These are phyloP conservation scores for Ophiosphaerella korrae DNA, from an alignment of 2,329 filamentous ascomycete genomes.

Conservation along the genomic window DNA sequence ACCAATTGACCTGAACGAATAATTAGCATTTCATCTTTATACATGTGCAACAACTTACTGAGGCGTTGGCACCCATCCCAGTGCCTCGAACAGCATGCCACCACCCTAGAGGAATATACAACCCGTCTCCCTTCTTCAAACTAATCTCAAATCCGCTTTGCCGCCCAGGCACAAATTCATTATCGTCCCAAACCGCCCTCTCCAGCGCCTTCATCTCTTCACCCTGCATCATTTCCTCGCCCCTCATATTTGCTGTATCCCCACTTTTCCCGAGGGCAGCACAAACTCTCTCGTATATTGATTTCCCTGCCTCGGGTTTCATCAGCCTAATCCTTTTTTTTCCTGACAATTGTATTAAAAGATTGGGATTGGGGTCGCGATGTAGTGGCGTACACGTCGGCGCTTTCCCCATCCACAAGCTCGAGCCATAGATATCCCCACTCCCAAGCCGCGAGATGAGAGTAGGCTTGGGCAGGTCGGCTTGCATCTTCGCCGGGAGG, in stretches of 20 bases:
- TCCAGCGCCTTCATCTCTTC: conserved; percentile 70
- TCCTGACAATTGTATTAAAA: conserved; percentile 83
- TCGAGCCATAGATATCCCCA: conserved; percentile 85
- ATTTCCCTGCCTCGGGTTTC: conserved; percentile 65
- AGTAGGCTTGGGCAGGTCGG: conserved; percentile 71
- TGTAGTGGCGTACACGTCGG: conserved; percentile 91
- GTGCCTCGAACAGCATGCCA: conserved; percentile 81
- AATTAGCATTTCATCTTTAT: conserved; percentile 21
- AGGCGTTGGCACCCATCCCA: conserved; percentile 62
- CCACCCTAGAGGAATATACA: conserved; percentile 84
- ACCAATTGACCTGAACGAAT: conserved; percentile 70
- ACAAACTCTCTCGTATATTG: conserved; percentile 63
- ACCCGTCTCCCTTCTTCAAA: conserved; percentile 68
- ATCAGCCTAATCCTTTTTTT: conserved; percentile 76
- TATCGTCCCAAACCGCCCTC: conserved; percentile 68
- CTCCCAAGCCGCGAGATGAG: conserved; percentile 68
- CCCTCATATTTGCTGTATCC: conserved; percentile 63
- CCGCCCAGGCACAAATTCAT: conserved; percentile 8
- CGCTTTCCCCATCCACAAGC: conserved; percentile 84
- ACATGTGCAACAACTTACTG: conserved; percentile 47
- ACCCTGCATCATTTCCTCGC: conserved; percentile 90
- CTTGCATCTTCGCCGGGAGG: conserved; percentile 66
- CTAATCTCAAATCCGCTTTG: conserved; percentile 43
- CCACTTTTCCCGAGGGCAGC: conserved; percentile 49
- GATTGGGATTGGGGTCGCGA: conserved; percentile 89